A percentile compares a stretch with the other conserved stretches of the same genome.
Evolutionary conservation across 441 rosid species (phyloP).

Genomic region (Populus hybrid): DNA sequence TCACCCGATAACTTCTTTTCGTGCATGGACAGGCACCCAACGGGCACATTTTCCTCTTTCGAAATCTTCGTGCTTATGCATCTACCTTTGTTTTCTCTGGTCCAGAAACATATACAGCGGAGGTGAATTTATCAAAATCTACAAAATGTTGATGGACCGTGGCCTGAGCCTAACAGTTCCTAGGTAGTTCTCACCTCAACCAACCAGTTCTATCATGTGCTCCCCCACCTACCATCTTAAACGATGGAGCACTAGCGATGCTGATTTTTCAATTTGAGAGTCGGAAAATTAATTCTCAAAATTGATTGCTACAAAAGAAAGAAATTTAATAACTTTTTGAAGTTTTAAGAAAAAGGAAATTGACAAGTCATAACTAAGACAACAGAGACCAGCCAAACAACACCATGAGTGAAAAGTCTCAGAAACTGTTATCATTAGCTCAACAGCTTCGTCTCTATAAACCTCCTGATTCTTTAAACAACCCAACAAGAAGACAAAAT

Average conservation of each 20-base stretch:
- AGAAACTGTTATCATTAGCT: constrained; percentile 27
- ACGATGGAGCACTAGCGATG: too few relatives aligned
- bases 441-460: constrained; percentile 32
- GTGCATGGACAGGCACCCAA: too few relatives aligned
- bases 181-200: neutral
- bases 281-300: neutral
- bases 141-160: neutral
- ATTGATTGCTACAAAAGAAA: neutral
- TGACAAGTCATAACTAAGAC: neutral
- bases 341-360: neutral
- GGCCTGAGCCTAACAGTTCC: neutral
- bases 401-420: constrained; percentile 6
- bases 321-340: neutral
- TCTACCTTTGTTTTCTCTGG: too few relatives aligned
- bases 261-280: neutral
- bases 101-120: neutral
- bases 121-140: neutral
- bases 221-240: neutral
- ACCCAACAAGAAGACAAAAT: constrained; percentile 1
- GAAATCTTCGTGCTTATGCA: too few relatives aligned
- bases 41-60: too few relatives aligned
- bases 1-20: too few relatives aligned
- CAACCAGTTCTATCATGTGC: neutral
- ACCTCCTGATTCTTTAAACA: neutral
- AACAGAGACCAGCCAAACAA: too few relatives aligned